phyloP scores from a whole-genome alignment of 257 asterid species.

The Solanum arcanum region DNA sequence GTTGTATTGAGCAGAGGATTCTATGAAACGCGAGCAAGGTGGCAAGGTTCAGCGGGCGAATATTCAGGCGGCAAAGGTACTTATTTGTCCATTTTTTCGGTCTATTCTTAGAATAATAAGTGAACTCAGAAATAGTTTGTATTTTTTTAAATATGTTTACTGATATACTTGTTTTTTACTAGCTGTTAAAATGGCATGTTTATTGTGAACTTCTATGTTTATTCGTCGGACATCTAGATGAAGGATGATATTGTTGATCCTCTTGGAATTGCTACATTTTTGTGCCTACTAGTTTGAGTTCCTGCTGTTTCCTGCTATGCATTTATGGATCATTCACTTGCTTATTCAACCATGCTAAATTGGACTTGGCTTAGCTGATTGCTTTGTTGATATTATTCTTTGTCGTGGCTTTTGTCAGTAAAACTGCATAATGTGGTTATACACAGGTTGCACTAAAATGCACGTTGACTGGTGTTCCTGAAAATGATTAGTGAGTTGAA shows the following conservation, averaged over 20 bases:
- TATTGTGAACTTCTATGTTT: not conserved
- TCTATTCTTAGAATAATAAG: not conserved
- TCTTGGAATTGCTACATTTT: not conserved
- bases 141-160: not conserved
- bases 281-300: not conserved
- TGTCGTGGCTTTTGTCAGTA: not conserved
- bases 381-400: not conserved
- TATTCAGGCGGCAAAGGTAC: constrained; percentile 93
- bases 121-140: too few relatives aligned
- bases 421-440: not conserved
- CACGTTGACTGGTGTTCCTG: not conserved
- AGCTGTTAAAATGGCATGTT: not conserved
- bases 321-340: not conserved
- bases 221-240: not conserved
- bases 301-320: not conserved
- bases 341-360: not conserved
- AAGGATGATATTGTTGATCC: not conserved
- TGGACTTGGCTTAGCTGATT: not conserved
- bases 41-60: constrained; percentile 81
- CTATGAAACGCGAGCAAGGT: constrained; percentile 83
- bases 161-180: not conserved
- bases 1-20: constrained; percentile 50
- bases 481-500: not conserved
- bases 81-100: not conserved
- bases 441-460: not conserved